Conservation (phyloP, 2,329 filamentous ascomycete species). For the Leptographium wingfieldii region DNA sequence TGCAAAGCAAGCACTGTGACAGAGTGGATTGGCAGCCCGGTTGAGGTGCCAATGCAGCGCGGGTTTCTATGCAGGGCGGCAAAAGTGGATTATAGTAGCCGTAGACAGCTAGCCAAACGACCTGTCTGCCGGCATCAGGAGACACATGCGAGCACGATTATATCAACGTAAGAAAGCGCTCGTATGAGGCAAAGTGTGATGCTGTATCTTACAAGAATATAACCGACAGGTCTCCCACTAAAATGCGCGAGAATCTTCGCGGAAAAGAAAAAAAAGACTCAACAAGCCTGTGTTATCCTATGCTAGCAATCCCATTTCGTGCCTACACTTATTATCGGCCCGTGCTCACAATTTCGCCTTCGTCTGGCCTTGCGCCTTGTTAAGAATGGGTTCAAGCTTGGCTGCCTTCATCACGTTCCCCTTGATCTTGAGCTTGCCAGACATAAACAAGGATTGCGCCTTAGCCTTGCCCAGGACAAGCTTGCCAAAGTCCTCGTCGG, state of each 20-base stretch:
- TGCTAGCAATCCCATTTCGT: no score
- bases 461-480: constrained; percentile 81
- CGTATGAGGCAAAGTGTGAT: neutral
- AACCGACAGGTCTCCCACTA: neutral
- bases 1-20: neutral
- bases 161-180: neutral
- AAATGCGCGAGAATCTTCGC: neutral
- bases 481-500: constrained; percentile 75
- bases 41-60: neutral
- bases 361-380: constrained; percentile 57
- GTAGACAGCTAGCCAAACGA: neutral
- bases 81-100: neutral
- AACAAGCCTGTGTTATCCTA: neutral
- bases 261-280: neutral
- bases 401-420: constrained; percentile 98
- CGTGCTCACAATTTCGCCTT: constrained; percentile 61
- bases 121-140: neutral
- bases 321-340: no score
- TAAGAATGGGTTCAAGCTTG: constrained; percentile 85
- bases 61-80: neutral
- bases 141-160: neutral
- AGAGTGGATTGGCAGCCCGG: neutral
- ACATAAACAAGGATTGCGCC: constrained; percentile 92
- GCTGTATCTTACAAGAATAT: neutral
- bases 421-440: constrained; percentile 96